These are phyloP conservation scores for Candida broadrunensis DNA, from an alignment of 805 yeast species.

Conservation along the genomic window DNA sequence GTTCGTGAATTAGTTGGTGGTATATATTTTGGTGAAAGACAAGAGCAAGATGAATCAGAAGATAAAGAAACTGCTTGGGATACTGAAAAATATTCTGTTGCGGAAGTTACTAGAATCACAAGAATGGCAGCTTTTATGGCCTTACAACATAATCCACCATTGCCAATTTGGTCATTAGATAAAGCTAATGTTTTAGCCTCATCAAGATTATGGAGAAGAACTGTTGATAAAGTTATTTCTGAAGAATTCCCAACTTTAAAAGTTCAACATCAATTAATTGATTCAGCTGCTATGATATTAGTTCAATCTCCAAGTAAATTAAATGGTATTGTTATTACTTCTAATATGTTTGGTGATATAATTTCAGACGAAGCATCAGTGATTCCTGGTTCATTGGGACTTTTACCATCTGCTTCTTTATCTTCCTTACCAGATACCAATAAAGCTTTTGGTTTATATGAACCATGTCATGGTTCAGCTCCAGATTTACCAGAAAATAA, in stretches of 20 bases:
- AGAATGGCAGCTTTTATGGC: constrained; percentile 99
- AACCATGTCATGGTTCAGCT: constrained; percentile 98
- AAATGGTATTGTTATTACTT: constrained; percentile 90
- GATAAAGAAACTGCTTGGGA: constrained; percentile 79
- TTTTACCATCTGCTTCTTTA: constrained; percentile 92
- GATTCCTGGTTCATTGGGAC: constrained; percentile 95
- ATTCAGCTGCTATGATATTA: constrained; percentile 97
- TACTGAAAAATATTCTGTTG: constrained; percentile 86
- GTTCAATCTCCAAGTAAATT: constrained; percentile 87
- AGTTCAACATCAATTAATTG: constrained; percentile 92
- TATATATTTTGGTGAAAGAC: constrained; percentile 93
- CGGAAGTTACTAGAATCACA: constrained; percentile 92
- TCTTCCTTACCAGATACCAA: constrained; percentile 96
- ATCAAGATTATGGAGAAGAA: constrained; percentile 93
- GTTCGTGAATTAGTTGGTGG: constrained; percentile 98
- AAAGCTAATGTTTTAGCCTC: constrained; percentile 97
- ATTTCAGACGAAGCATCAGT: constrained; percentile 97
- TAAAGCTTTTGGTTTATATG: constrained; percentile 92
- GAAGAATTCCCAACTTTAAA: constrained; percentile 88
- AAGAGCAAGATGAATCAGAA: constrained; percentile 77
- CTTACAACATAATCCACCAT: constrained; percentile 87
- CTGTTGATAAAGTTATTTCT: constrained; percentile 79
- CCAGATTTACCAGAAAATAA: constrained; percentile 86
- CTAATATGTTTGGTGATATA: constrained; percentile 98
- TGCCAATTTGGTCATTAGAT: constrained; percentile 93